Evolutionary conservation across 139 green algal species (phyloP).

Genomic region (Asterochloris sp.): DNA sequence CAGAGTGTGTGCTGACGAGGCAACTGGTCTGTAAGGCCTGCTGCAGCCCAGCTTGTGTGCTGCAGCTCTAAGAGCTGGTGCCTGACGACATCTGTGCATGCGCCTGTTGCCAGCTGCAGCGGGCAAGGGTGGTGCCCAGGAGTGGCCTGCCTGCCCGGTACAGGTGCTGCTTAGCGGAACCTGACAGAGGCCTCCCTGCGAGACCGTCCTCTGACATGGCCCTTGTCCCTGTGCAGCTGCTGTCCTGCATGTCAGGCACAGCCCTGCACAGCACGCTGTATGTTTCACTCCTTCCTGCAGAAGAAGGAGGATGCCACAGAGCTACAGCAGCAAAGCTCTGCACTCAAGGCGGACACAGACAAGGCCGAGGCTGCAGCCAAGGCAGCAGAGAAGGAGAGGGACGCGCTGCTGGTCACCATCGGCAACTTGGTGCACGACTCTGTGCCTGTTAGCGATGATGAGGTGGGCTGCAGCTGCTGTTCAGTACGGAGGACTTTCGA

Average conservation of each 20-base stretch:
- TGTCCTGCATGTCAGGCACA: neutral
- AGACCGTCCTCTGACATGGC: too few species aligned
- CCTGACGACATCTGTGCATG: too few species aligned
- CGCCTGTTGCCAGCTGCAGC: too few species aligned
- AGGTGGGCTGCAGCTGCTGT: constrained; percentile 49
- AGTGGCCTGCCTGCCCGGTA: too few species aligned
- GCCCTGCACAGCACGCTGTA: neutral
- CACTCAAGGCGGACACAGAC: constrained; percentile 72
- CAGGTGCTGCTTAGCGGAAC: neutral
- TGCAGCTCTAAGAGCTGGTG: too few species aligned
- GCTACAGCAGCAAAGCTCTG: constrained; percentile 82
- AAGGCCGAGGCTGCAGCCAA: constrained; percentile 67
- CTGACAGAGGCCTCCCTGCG: too few species aligned
- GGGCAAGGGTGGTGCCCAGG: neutral
- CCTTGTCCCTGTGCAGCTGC: too few species aligned
- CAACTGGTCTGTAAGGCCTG: too few species aligned
- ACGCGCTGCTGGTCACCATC: constrained; percentile 76
- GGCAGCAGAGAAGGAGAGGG: constrained; percentile 53
- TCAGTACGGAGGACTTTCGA: neutral
- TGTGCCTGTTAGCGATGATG: constrained; percentile 90
- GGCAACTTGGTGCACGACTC: constrained; percentile 97
- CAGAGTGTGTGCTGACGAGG: too few species aligned
- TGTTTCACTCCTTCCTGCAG: constrained; percentile 30
- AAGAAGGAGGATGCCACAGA: constrained; percentile 80
- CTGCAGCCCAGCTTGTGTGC: too few species aligned